A percentile compares a stretch with the other conserved stretches of the same genome.
These are phyloP conservation scores for Pseudogymnoascus sp. DNA, from an alignment of 2,329 filamentous ascomycete species.

Conservation along the genomic window DNA sequence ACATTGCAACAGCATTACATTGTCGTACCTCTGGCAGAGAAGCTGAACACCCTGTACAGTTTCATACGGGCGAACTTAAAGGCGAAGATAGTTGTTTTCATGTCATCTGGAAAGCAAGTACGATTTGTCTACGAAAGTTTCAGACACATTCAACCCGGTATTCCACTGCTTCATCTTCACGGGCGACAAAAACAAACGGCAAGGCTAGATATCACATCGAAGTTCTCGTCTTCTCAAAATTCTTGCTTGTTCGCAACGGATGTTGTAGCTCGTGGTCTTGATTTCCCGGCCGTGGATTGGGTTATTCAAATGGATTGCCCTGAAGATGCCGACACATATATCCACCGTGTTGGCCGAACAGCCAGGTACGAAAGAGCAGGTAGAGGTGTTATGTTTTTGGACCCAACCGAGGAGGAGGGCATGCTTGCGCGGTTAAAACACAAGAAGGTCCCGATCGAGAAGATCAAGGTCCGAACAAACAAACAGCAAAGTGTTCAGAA, in stretches of 20 bases:
- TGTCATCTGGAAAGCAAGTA: constrained; percentile 94
- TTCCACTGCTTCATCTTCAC: constrained; percentile 85
- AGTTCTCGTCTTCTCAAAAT: constrained; percentile 73
- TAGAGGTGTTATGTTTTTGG: constrained; percentile 81
- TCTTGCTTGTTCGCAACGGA: constrained; percentile 93
- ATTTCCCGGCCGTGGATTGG: constrained; percentile 96
- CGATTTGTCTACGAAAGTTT: constrained; percentile 93
- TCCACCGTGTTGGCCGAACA: constrained; percentile 89
- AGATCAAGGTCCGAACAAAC: constrained; percentile 78
- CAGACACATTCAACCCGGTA: constrained; percentile 87
- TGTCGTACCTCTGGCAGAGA: constrained; percentile 75
- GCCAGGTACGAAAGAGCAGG: constrained; percentile 89
- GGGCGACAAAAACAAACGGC: constrained; percentile 89
- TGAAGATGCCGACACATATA: constrained; percentile 95
- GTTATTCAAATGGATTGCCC: constrained; percentile 98
- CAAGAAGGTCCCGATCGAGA: constrained; percentile 83
- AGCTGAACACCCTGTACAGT: constrained; percentile 85
- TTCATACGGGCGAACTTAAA: constrained; percentile 90
- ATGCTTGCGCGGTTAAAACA: constrained; percentile 80
- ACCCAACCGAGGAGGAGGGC: constrained; percentile 86
- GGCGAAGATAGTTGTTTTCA: constrained; percentile 89
- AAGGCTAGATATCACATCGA: constrained; percentile 77
- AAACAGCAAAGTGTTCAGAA: constrained; percentile 83
- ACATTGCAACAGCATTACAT: constrained; percentile 89
- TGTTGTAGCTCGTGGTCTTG: constrained; percentile 85